Percentiles rank a stretch among this genome's conserved stretches.
phyloP scores from a whole-genome alignment of 345 rosid genomes.

The Eucalyptus shirleyi region DNA sequence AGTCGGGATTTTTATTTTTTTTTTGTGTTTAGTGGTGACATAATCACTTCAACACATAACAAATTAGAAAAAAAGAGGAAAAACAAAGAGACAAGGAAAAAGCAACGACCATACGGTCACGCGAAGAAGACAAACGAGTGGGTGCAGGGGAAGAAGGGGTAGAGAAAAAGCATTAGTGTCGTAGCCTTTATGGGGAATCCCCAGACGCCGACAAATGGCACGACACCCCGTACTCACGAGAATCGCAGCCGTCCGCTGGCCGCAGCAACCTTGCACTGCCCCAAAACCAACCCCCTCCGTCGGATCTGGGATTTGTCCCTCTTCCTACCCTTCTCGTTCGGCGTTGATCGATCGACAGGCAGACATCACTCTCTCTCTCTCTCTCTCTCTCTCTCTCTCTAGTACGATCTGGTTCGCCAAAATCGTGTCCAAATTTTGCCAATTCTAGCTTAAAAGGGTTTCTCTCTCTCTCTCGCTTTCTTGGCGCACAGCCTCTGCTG shows the following conservation, averaged over 20 bases:
- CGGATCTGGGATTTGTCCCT: not conserved
- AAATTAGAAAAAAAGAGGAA: not conserved
- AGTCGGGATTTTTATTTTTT: rapidly evolving
- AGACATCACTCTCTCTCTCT: not conserved
- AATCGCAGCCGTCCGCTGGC: not conserved
- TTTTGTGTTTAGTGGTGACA: not conserved
- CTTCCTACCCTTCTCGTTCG: not conserved
- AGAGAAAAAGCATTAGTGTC: not conserved
- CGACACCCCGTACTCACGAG: not conserved
- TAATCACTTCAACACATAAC: not conserved
- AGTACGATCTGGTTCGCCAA: not conserved
- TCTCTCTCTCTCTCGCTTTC: not conserved
- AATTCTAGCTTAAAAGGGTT: not conserved
- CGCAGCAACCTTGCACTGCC: not conserved
- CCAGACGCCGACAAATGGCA: not conserved
- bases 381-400: not conserved
- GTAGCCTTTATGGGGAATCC: not conserved
- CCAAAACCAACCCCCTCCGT: not conserved
- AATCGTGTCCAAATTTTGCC: not conserved
- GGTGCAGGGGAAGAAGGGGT: not conserved
- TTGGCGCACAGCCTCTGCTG: not conserved
- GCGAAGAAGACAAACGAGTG: not conserved
- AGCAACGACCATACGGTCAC: not conserved
- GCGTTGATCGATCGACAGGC: not conserved
- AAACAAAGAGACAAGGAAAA: not conserved